phyloP scores from a whole-genome alignment of 495 filamentous ascomycete genomes.

The Xylaria scruposa region DNA sequence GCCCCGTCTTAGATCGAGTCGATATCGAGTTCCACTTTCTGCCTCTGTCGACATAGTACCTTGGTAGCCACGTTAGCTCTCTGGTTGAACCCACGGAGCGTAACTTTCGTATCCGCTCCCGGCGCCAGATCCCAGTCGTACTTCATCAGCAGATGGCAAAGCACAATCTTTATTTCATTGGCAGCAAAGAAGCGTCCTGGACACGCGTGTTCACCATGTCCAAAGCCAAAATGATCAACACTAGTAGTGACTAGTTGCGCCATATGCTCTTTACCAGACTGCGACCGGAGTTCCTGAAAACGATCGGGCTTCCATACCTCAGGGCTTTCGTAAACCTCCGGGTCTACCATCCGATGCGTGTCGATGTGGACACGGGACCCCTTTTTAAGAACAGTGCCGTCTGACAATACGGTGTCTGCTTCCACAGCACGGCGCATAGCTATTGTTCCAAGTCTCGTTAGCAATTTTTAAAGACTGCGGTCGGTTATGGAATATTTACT shows the following conservation, averaged over 20 bases:
- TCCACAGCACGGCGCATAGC: conserved; percentile 47
- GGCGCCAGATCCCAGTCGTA: conserved; percentile 49
- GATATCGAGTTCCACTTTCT: conserved; percentile 23
- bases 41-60: conserved; percentile 12
- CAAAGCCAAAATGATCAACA: conserved; percentile 46
- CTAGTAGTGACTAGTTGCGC: conserved; percentile 57
- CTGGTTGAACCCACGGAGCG: background rate
- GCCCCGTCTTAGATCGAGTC: conserved; percentile 9
- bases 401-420: conserved; percentile 49
- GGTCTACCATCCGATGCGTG: conserved; percentile 43
- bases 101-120: background rate
- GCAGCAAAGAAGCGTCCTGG: conserved; percentile 53
- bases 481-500: conserved; percentile 22
- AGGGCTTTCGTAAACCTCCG: conserved; percentile 51
- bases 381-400: conserved; percentile 60
- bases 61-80: conserved; percentile 14
- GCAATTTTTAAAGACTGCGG: background rate
- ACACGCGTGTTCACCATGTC: conserved; percentile 48
- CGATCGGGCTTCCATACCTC: conserved; percentile 55
- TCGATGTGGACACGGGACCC: conserved; percentile 49
- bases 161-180: conserved; percentile 48
- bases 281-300: conserved; percentile 50
- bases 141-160: conserved; percentile 48
- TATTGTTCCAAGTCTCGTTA: background rate
- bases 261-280: conserved; percentile 47